Percentiles rank a stretch among this genome's conserved stretches.
phyloP scores from a whole-genome alignment of 768 basidiomycete genomes.

The Cantharellus cinnabarinus region DNA sequence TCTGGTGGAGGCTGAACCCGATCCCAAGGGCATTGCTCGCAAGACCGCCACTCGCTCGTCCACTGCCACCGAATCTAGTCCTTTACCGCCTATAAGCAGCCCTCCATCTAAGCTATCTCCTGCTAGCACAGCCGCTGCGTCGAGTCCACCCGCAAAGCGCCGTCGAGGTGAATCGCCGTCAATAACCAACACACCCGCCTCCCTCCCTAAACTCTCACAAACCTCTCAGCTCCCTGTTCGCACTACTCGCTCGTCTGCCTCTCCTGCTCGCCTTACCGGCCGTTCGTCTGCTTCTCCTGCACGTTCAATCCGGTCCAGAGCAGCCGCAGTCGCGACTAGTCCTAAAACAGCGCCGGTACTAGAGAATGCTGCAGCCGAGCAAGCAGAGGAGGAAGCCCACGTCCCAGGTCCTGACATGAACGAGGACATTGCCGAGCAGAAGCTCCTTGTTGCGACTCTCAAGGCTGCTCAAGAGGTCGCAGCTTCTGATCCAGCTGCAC shows the following conservation, averaged over 20 bases:
- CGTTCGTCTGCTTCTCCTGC: slow-evolving; percentile 4
- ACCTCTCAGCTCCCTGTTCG: not conserved
- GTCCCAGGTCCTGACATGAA: slow-evolving; percentile 36
- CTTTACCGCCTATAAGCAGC: not conserved
- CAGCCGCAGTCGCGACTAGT: slow-evolving; percentile 7
- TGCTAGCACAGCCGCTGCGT: not conserved
- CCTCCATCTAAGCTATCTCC: not conserved
- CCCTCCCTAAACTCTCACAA: not conserved
- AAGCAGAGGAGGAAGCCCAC: slow-evolving; percentile 27
- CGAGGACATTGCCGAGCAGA: slow-evolving; percentile 59
- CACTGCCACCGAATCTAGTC: not conserved
- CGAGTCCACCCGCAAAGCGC: not conserved
- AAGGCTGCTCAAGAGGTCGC: slow-evolving; percentile 29
- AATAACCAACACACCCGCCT: not conserved
- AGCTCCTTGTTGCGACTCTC: slow-evolving; percentile 49
- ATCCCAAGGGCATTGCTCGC: slow-evolving; percentile 59
- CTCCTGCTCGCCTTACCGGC: not conserved
- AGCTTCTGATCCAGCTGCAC: slow-evolving; percentile 2
- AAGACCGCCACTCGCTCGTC: slow-evolving; percentile 29
- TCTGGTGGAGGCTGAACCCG: slow-evolving; percentile 54
- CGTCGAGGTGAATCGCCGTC: not conserved
- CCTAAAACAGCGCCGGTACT: slow-evolving; percentile 10
- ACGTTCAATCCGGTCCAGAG: slow-evolving; percentile 12
- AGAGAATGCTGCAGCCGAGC: slow-evolving; percentile 16
- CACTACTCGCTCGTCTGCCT: not conserved